Percentiles rank a stretch among this genome's conserved stretches.
phyloP scores from a whole-genome alignment of 768 basidiomycete species.

The Naematelia aurantialba region DNA sequence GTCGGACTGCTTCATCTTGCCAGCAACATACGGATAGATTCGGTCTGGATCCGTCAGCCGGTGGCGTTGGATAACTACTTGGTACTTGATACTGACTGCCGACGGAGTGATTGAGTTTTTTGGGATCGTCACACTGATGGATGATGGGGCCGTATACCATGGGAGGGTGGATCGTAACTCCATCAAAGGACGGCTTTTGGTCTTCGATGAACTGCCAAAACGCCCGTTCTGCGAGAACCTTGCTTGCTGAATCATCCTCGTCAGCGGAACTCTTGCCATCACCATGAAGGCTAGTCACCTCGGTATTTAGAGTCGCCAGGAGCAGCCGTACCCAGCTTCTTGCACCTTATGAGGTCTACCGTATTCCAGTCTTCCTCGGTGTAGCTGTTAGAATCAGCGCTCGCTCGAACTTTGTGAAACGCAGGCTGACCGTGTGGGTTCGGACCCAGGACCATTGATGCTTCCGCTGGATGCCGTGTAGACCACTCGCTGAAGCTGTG shows the following conservation, averaged over 20 bases:
- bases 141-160: conserved; percentile 45
- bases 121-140: conserved; percentile 48
- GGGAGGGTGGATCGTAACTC: conserved; percentile 30
- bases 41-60: conserved; percentile 9
- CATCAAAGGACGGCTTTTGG: conserved; percentile 26
- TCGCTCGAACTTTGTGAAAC: background rate
- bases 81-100: conserved; percentile 7
- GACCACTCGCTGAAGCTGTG: conserved; percentile 62
- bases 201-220: conserved; percentile 30
- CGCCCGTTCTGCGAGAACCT: conserved; percentile 26
- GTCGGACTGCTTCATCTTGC: conserved; percentile 32
- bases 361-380: conserved; percentile 17
- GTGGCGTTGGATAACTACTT: background rate
- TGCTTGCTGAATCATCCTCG: conserved; percentile 3
- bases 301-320: conserved; percentile 10
- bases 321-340: conserved; percentile 3
- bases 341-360: conserved; percentile 1
- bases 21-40: conserved; percentile 25
- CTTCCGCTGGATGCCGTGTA: conserved; percentile 55
- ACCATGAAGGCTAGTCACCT: background rate
- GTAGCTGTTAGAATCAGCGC: conserved; percentile 1
- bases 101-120: conserved; percentile 49
- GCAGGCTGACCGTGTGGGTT: conserved; percentile 3
- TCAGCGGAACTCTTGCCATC: background rate
- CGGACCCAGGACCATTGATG: conserved; percentile 13